A percentile compares a stretch with the other conserved stretches of the same genome.
phyloP scores from a whole-genome alignment of 805 yeast species.

The Wickerhamomyces kurtzmanii region DNA sequence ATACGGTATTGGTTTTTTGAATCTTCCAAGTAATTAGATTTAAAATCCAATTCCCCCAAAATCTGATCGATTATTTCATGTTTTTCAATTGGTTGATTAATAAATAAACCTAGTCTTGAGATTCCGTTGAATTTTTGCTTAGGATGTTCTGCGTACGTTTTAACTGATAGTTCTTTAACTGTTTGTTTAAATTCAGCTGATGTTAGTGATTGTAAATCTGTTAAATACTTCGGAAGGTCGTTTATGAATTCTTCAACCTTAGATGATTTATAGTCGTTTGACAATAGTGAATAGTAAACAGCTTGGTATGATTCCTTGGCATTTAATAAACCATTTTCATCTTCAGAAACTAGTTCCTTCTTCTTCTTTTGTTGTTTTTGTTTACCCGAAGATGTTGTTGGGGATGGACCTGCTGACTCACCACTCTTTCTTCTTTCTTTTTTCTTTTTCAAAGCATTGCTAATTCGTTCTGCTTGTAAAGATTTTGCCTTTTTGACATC shows the following conservation, averaged over 20 bases:
- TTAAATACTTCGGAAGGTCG: slow-evolving; percentile 7
- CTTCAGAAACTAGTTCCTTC: slow-evolving; percentile 7
- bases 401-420: neutral
- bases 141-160: slow-evolving; percentile 46
- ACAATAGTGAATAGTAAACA: slow-evolving; percentile 20
- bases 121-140: slow-evolving; percentile 53
- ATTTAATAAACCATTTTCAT: slow-evolving; percentile 21
- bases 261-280: slow-evolving; percentile 33
- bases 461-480: slow-evolving; percentile 23
- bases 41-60: slow-evolving; percentile 65
- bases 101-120: slow-evolving; percentile 54
- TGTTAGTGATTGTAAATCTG: slow-evolving; percentile 13
- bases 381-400: slow-evolving; percentile 1
- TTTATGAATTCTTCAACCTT: slow-evolving; percentile 36
- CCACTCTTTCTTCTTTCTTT: slow-evolving; percentile 5
- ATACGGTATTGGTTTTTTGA: slow-evolving; percentile 66
- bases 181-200: slow-evolving; percentile 16
- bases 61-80: slow-evolving; percentile 49
- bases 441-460: slow-evolving; percentile 7
- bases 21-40: slow-evolving; percentile 52
- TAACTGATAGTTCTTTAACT: slow-evolving; percentile 33
- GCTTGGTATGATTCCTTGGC: slow-evolving; percentile 26
- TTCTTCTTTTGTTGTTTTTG: slow-evolving; percentile 12
- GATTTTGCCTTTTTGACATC: slow-evolving; percentile 32
- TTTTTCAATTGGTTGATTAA: slow-evolving; percentile 25